A percentile compares a stretch with the other conserved stretches of the same genome.
Evolutionary conservation across 2,329 filamentous ascomycete species (phyloP).

Genomic region (Sporothrix phasma): DNA sequence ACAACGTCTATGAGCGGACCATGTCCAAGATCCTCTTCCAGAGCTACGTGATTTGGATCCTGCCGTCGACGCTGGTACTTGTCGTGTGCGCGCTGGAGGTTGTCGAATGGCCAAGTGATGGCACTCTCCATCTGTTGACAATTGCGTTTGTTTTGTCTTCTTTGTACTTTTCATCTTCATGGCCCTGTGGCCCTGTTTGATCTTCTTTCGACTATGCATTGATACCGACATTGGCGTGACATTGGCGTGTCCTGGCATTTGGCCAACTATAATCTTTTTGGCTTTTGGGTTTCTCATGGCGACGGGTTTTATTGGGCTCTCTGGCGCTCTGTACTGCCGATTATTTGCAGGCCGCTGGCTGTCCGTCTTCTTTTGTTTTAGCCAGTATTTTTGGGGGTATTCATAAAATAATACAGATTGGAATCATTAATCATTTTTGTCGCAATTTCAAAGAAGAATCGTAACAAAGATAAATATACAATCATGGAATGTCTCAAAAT

Average conservation of each 20-base stretch:
- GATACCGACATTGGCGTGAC: slow-evolving; percentile 13
- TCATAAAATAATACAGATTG: neutral
- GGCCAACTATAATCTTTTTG: neutral
- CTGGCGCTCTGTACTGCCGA: neutral
- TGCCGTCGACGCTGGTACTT: slow-evolving; percentile 82
- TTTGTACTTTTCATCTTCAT: neutral
- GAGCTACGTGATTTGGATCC: slow-evolving; percentile 93
- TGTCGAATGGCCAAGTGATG: slow-evolving; percentile 61
- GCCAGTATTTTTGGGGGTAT: neutral
- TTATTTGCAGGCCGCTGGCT: neutral
- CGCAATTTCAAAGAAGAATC: no score
- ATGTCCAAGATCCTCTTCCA: slow-evolving; percentile 93
- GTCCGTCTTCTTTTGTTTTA: neutral
- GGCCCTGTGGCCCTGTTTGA: neutral
- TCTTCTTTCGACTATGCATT: neutral
- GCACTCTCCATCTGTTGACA: neutral
- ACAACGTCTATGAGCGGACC: slow-evolving; percentile 86
- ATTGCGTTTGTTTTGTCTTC: neutral
- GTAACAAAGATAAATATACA: neutral
- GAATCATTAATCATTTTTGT: neutral
- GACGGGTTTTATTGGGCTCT: neutral
- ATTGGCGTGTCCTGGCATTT: slow-evolving; percentile 5
- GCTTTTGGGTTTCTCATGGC: neutral
- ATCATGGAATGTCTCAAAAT: no score
- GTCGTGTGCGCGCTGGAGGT: slow-evolving; percentile 90